Conservation (phyloP, 2,329 filamentous ascomycete genomes). For the Stagonosporopsis rhizophila region DNA sequence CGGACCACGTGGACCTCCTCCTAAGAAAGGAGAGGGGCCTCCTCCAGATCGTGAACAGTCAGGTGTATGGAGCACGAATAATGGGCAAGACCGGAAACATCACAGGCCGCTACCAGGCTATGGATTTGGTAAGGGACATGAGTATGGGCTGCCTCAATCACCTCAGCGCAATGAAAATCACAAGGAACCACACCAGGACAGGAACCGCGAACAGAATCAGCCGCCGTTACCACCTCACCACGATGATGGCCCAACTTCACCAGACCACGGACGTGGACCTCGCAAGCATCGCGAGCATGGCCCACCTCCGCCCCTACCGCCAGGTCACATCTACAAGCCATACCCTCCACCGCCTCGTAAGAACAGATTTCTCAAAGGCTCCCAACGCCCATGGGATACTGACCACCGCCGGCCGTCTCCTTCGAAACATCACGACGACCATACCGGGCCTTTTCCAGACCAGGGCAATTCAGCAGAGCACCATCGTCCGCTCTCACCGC, state of each 20-base stretch:
- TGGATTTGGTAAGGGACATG: neutral
- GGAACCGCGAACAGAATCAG: neutral
- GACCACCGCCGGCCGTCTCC: neutral
- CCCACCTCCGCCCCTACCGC: conserved; percentile 15
- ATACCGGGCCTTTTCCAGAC: neutral
- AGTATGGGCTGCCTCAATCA: conserved; percentile 1
- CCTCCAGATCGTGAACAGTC: neutral
- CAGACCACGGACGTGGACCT: conserved; percentile 5
- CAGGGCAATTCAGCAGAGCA: neutral
- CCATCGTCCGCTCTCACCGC: neutral
- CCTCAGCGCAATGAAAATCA: neutral
- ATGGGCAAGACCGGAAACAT: neutral
- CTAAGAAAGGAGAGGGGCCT: conserved; percentile 5
- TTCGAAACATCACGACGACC: neutral
- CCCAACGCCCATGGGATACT: neutral
- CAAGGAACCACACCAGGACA: neutral
- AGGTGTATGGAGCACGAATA: neutral
- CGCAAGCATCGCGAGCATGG: conserved; percentile 5
- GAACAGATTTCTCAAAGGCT: neutral
- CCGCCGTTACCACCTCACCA: neutral
- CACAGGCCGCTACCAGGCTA: neutral
- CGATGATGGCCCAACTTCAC: neutral
- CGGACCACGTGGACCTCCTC: conserved; percentile 23
- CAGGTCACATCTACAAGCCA: conserved; percentile 11
- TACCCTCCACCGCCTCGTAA: conserved; percentile 21